phyloP scores from a whole-genome alignment of 176 grass and related monocot genomes.

The Coix lacrymajobi region DNA sequence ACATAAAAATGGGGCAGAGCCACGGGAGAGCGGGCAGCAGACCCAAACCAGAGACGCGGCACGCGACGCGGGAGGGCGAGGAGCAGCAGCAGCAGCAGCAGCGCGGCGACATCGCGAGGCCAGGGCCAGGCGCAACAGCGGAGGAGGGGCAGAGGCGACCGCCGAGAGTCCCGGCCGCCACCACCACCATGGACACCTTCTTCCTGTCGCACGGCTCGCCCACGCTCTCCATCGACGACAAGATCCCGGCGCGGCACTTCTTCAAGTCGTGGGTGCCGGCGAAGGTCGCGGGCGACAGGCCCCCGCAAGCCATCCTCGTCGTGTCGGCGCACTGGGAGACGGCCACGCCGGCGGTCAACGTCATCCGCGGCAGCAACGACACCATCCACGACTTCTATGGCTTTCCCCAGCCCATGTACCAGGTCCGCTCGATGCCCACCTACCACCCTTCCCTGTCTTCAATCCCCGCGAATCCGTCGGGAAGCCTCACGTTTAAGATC shows the following conservation, averaged over 20 bases:
- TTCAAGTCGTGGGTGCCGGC: slow-evolving; percentile 63
- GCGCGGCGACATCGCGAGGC: background rate
- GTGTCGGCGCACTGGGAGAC: slow-evolving; percentile 87
- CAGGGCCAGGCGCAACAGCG: background rate
- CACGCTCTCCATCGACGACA: slow-evolving; percentile 73
- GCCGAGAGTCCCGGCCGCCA: background rate
- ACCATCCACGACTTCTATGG: slow-evolving; percentile 73
- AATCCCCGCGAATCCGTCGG: background rate
- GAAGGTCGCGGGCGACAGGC: slow-evolving; percentile 26
- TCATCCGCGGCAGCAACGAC: slow-evolving; percentile 40
- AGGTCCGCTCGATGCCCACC: slow-evolving; percentile 34
- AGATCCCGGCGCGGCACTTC: slow-evolving; percentile 57
- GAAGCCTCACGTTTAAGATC: background rate
- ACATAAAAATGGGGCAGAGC: background rate
- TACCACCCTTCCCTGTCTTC: background rate
- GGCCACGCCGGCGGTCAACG: slow-evolving; percentile 42
- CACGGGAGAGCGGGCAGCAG: background rate
- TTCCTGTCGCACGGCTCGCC: slow-evolving; percentile 89
- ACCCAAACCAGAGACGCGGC: background rate
- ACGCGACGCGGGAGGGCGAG: background rate
- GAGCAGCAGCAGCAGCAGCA: background rate
- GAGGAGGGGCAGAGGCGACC: background rate
- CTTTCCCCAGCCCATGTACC: slow-evolving; percentile 69
- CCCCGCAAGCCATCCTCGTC: slow-evolving; percentile 63
- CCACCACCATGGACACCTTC: slow-evolving; percentile 66